phyloP scores from a whole-genome alignment of 768 basidiomycete species.

The Xerocomellus dryophilus region DNA sequence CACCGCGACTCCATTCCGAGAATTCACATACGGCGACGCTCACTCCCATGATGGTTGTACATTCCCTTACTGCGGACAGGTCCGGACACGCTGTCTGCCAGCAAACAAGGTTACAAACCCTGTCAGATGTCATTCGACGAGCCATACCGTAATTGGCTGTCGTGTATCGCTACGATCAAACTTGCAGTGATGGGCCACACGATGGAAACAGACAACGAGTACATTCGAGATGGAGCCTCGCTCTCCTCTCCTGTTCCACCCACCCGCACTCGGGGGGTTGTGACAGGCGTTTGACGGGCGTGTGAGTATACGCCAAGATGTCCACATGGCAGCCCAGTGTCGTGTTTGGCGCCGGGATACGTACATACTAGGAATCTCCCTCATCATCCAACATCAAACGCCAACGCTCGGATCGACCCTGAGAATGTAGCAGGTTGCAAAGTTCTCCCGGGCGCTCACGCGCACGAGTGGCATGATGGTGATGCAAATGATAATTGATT shows the following conservation, averaged over 20 bases:
- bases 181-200: constrained; percentile 1
- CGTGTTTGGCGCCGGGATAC: neutral
- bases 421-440: neutral
- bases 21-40: neutral
- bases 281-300: neutral
- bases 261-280: neutral
- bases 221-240: neutral
- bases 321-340: too few species aligned
- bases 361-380: too few species aligned
- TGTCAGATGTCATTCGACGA: neutral
- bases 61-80: neutral
- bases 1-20: neutral
- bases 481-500: neutral
- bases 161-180: constrained; percentile 17
- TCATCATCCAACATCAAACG: neutral
- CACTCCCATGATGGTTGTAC: neutral
- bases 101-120: neutral
- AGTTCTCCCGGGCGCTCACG: neutral
- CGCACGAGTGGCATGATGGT: neutral
- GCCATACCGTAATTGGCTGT: constrained; percentile 1
- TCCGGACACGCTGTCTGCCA: neutral
- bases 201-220: neutral
- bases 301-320: too few species aligned
- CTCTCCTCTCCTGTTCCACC: neutral
- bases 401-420: neutral